Evolutionary conservation across 495 filamentous ascomycete species (phyloP), one percentile per base, ranked within the genome.

Genomic region (Amniculicola lignicola): DNA sequence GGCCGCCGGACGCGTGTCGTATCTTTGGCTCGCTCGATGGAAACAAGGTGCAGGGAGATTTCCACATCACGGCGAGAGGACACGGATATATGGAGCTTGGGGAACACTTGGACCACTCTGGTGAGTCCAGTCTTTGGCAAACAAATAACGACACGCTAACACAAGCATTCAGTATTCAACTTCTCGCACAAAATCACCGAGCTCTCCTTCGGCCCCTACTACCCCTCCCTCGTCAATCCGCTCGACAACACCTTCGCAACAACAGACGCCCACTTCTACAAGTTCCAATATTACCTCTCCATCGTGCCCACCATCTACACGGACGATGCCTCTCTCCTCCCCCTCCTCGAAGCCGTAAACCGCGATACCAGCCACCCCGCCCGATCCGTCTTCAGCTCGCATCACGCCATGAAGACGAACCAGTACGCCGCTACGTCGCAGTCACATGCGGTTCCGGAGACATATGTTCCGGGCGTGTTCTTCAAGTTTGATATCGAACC

Each of bases 401-500:
- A 46, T 0, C 61, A 68, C 57, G 86, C 84, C 33, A 79, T 99
- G 72, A 81, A 85, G 73, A 97, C 93, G 19, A 97, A 99, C 75
- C 93, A 99, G 70, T 99, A 99, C 77, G 93, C 91, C 35, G 93
- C 94, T 0, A 97, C 91, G 0, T 86, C 89, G 62, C 89, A 96
- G 70, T 82, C 78, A 48, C 78, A 81, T 46, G 61, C 74, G 6
- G 75, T 96, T 33, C 71, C 75, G 49, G 87, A 95, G 69, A 82
- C 76, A 53, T 74, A 76, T 6, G 80, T 95, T 4, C 93, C 93
- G 0, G 94, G 94, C 10, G 87, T 99, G 61, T 99, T 96, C 72
- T 90, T 99, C 79, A 97, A 97, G 76, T 99, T 92, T 69, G 92
- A 97, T 71, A 96, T 99, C 67, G 93, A 99, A 80, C 93, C 93